Evolutionary conservation across 306 rosid genomes (phyloP).

Genomic region (Nissolia schottii): DNA sequence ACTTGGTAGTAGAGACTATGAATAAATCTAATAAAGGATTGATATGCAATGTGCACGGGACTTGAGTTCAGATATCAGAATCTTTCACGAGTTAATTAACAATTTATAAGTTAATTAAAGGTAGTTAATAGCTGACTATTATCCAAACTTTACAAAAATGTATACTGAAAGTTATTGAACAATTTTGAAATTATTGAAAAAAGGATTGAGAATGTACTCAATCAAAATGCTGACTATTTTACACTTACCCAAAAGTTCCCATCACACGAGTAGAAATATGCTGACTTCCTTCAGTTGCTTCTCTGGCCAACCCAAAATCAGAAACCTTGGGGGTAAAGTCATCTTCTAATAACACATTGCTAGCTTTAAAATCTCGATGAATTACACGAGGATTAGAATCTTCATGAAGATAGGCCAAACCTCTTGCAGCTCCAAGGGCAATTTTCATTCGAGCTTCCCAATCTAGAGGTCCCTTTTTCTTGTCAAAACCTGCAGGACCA

Average conservation of each 20-base stretch:
- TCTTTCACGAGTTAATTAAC: not conserved
- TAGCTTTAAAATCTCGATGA: slow-evolving; percentile 93
- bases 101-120: not conserved
- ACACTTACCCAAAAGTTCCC: slow-evolving; percentile 91
- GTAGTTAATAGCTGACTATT: not conserved
- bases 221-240: slow-evolving; percentile 19
- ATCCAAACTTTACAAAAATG: not conserved
- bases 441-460: slow-evolving; percentile 95
- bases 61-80: not conserved
- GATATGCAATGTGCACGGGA: not conserved
- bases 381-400: slow-evolving; percentile 97
- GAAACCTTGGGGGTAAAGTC: slow-evolving; percentile 96
- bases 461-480: slow-evolving; percentile 70
- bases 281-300: slow-evolving; percentile 93
- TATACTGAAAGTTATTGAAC: slow-evolving; percentile 3
- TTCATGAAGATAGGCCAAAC: slow-evolving; percentile 95
- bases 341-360: slow-evolving; percentile 85
- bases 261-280: slow-evolving; percentile 93
- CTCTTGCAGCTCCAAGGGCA: slow-evolving; percentile 98
- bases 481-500: slow-evolving; percentile 70
- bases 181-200: not conserved
- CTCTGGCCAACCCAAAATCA: slow-evolving; percentile 95
- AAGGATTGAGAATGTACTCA: not conserved
- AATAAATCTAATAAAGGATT: slow-evolving; percentile 2
- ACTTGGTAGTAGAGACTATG: not conserved